Evolutionary conservation across 116 monocot species (phyloP), one percentile per base, ranked within the genome.

Genomic region (Cymodocea nodosa): DNA sequence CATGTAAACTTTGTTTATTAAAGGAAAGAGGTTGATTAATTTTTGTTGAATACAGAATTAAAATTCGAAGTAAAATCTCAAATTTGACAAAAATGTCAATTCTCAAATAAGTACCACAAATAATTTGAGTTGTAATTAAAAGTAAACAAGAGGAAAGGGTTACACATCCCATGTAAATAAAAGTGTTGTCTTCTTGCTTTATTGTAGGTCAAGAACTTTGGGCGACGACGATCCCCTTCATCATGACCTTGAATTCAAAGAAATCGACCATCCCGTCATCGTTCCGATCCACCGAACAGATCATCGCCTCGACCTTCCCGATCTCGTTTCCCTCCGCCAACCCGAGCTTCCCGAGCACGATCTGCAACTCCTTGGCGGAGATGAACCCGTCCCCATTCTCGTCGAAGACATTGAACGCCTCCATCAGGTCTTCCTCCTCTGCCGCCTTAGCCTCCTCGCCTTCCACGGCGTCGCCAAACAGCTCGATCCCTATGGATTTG

Each of bases 201-300:
- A n/a, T n/a, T n/a, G n/a, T n/a, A n/a, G 67, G 30, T 44, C 44
- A 44, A 12, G 5, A 68, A 22, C 16, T 50, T 50, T 60, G 12
- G 18, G 44, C 58, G 39, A 57, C 48, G 24, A 54, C 56, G 17
- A 59, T 51, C 14, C 17, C 70, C 70, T 50, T 63, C 92, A 87
- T 92, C 92, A 92, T 92, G 70, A 22, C 48, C 83, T 85, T 92
- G 71, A 92, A 92, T 68, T 92, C 92, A 10, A 35, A 16, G 74
- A 87, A 92, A 73, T 92, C 85, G 37, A 92, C 87, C 61, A 56
- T 71, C 12, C 92, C 92, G 35, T 92, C 83, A 2, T 40, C 1
- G 54, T 92, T 71, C 40, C 56, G 51, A 48, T 92, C 92, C 9
- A 82, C 84, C 6, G 73, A 78, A 24, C 75, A 80, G 49, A 92